These are phyloP conservation scores for Amborella trichopoda DNA, from an alignment of 164 flowering plant genomes.

Conservation along the genomic window DNA sequence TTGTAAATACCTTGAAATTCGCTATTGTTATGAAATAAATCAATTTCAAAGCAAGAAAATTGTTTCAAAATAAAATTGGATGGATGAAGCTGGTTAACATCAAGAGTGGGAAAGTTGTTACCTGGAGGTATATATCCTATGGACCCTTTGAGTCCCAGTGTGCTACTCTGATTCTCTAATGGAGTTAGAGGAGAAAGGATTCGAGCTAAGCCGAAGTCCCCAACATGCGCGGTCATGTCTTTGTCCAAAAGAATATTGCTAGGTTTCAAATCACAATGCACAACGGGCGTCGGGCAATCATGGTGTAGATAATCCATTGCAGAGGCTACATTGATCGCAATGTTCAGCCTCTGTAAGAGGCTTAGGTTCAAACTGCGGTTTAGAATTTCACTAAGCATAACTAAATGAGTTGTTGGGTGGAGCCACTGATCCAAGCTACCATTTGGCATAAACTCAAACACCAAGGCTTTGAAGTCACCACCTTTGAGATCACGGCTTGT, in stretches of 20 bases:
- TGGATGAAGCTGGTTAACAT: too few species aligned
- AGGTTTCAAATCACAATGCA: constrained; percentile 4
- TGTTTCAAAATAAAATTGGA: too few species aligned
- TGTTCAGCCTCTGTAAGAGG: neutral
- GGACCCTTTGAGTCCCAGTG: too few species aligned
- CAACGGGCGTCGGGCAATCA: neutral
- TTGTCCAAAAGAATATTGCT: constrained; percentile 1
- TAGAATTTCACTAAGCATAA: neutral
- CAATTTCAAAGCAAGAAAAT: too few species aligned
- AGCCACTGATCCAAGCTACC: constrained; percentile 1
- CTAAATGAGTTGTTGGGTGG: too few species aligned
- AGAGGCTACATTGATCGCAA: constrained; percentile 2
- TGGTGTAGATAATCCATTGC: constrained; percentile 2
- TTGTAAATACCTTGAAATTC: too few species aligned
- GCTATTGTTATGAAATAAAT: too few species aligned
- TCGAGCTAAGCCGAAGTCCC: constrained; percentile 2
- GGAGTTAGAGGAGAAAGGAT: neutral
- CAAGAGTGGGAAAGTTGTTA: neutral
- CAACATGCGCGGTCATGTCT: constrained; percentile 2
- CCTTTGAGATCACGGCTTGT: constrained; percentile 2
- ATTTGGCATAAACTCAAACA: constrained; percentile 1
- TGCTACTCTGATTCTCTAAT: neutral
- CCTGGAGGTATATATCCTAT: constrained; percentile 5
- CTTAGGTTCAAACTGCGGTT: neutral
- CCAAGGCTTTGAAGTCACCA: constrained; percentile 4